Evolutionary conservation across 768 basidiomycete genomes (phyloP), one percentile per base, ranked within the genome.

Genomic region (Scleroderma bovista): DNA sequence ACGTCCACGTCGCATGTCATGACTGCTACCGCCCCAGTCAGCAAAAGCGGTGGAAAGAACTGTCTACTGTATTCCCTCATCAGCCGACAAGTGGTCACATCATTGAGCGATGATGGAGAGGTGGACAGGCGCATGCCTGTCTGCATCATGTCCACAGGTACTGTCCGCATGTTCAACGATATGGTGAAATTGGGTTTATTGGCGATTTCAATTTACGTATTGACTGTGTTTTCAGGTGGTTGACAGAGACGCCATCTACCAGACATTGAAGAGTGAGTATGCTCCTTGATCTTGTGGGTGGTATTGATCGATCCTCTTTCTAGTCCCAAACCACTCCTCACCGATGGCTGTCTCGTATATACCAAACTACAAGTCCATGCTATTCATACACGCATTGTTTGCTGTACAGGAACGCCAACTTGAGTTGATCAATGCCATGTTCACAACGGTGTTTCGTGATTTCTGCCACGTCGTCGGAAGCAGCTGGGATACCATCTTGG

Each of bases 341-440:
- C 59, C 54, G 11, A 8, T 59, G 20, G 59, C 20, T 0, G 54
- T 51, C 19, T 63, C 57, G 6, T 57, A 55, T 19, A 59, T 61
- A n/a, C 4, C 46, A 16, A 47, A 57, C 36, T 60, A 63, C 36
- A 55, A 47, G 20, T 56, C 62, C 2, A 61, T 56, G 48, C 50
- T 64, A 9, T 57, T 59, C 31, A 49, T 53, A 45, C 63, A 60
- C 44, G 59, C 43, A 3, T 40, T 64, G 3, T 65, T 60, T 13
- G 55, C 57, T 9, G 50, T 60, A 24, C 52, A 57, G 12, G 56
- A 62, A 49, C 58, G 58, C 11, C 45, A 51, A 33, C 41, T 62
- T 16, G 56, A 52, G 29, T 42, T 56, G n/a, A 56, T 63, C 40
- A 56, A 59, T 8, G 51, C 55, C 2, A 57, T 61, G 51, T 63